These are phyloP conservation scores for Westerdykella ornata DNA, from an alignment of 2,329 filamentous ascomycete species.

Conservation along the genomic window DNA sequence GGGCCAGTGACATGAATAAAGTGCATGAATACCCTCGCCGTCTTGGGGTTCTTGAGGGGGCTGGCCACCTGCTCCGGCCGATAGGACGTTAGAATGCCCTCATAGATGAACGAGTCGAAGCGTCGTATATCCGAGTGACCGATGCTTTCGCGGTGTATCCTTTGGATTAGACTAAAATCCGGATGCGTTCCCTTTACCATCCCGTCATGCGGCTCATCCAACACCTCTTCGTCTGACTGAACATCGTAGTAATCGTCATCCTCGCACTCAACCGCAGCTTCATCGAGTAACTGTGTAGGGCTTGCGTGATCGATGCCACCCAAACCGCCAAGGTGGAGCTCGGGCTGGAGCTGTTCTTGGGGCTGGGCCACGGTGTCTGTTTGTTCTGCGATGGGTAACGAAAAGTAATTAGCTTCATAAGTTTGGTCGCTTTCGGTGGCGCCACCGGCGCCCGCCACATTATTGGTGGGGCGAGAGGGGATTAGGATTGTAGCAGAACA, in stretches of 20 bases:
- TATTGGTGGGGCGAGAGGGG: background rate
- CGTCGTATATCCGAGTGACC: conserved; percentile 35
- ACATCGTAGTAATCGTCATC: conserved; percentile 48
- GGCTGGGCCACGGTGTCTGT: conserved; percentile 10
- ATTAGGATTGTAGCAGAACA: conserved; percentile 1
- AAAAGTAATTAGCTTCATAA: conserved; percentile 3
- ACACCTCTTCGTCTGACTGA: conserved; percentile 43
- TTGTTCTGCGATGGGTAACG: conserved; percentile 17
- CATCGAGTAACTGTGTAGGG: conserved; percentile 32
- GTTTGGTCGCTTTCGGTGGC: conserved; percentile 8
- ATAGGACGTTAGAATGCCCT: conserved; percentile 43
- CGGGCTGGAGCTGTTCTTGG: conserved; percentile 11
- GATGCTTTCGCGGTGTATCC: conserved; percentile 31
- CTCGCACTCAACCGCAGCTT: conserved; percentile 39
- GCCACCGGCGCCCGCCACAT: no score
- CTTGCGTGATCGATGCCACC: conserved; percentile 38
- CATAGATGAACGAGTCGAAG: conserved; percentile 44
- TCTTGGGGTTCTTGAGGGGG: conserved; percentile 73
- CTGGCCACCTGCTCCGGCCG: conserved; percentile 44
- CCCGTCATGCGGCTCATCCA: conserved; percentile 9
- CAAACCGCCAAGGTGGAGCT: conserved; percentile 24
- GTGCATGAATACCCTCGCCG: conserved; percentile 79
- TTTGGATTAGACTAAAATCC: conserved; percentile 35
- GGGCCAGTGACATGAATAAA: conserved; percentile 86
- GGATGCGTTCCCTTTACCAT: conserved; percentile 12